These are phyloP conservation scores for Perkinsus olseni DNA, from an alignment of 169 alveolate genomes.

Conservation along the genomic window DNA sequence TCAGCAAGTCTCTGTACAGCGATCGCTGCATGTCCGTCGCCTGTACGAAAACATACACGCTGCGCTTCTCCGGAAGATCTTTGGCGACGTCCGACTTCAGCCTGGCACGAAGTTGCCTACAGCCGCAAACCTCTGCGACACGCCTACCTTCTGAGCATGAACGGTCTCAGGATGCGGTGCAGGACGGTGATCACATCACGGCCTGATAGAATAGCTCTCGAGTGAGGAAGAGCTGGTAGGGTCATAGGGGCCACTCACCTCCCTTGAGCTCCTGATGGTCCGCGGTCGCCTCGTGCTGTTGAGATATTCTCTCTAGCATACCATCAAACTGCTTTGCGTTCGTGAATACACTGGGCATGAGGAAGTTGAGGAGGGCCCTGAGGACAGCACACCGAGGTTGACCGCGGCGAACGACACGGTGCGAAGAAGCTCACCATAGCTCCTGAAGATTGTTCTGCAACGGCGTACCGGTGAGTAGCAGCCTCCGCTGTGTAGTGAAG, in stretches of 20 bases:
- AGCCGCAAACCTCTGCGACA: neutral
- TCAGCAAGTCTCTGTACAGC: constrained; percentile 64
- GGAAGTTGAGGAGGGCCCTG: constrained; percentile 87
- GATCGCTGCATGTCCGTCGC: constrained; percentile 55
- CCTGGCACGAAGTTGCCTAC: neutral
- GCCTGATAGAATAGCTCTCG: neutral
- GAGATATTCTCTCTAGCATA: constrained; percentile 44
- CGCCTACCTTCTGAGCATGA: constrained; percentile 85
- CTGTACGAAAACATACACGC: constrained; percentile 17
- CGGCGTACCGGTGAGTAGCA: constrained; percentile 96
- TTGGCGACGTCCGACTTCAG: constrained; percentile 23
- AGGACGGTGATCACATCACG: constrained; percentile 65
- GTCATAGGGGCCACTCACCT: neutral
- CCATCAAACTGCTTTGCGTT: constrained; percentile 89
- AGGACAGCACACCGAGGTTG: neutral
- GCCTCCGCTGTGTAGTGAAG: constrained; percentile 82
- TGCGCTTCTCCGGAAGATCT: constrained; percentile 18
- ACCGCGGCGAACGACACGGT: neutral
- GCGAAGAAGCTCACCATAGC: constrained; percentile 63
- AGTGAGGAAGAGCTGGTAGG: neutral
- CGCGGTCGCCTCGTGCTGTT: neutral
- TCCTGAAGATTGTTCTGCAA: constrained; percentile 95
- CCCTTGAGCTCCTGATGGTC: neutral
- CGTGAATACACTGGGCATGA: constrained; percentile 92
- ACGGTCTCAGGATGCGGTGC: constrained; percentile 93